Evolutionary conservation across 129 eudicot species (phyloP), one percentile per base, ranked within the genome.

Genomic region (Flaveria trinervia): DNA sequence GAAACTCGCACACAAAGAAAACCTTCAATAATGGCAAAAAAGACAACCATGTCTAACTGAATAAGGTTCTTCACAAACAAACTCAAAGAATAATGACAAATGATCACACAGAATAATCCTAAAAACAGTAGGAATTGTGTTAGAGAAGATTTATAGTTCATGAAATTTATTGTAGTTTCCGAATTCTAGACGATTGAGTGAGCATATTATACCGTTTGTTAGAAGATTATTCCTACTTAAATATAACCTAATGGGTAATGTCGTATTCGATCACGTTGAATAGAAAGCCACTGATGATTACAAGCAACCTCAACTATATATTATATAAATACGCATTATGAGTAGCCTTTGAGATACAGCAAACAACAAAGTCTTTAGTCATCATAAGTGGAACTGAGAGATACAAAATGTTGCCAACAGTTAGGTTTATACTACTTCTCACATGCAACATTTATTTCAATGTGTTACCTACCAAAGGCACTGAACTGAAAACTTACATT

Each of bases 401-500:
- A 36, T 9, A n/a, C 9, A 54, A 71, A 50, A 69, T 69, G 74
- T 25, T 69, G 59, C 36, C 57, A 46, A 49, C 74, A 12, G 23
- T 46, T 46, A 4, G 55, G 48, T 48, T 45, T 23, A n/a, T 69
- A n/a, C 48, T 69, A 46, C 12, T 69, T 69, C 7, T 45, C 57
- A 9, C 55, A 46, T 69, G 18, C 74, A 45, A 1, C 25, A 54
- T 7, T 22, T 1, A n/a, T 54, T 54, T 5, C 60, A 54, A 54
- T 54, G 7, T 36, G 41, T 5, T 36, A 36, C 41, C 41, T 36
- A 69, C 44, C 43, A 46, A 23, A 6, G 74, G 44, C 57, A 25
- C 50, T 69, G 10, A 46, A 7, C 39, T 22, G 44, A 69, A 69
- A 69, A 85, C 83, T 4, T 85, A 81, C 75, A 78, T 85, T 2